Conservation (phyloP, 1,284 basidiomycete species). For the Heliocybe sulcata region DNA sequence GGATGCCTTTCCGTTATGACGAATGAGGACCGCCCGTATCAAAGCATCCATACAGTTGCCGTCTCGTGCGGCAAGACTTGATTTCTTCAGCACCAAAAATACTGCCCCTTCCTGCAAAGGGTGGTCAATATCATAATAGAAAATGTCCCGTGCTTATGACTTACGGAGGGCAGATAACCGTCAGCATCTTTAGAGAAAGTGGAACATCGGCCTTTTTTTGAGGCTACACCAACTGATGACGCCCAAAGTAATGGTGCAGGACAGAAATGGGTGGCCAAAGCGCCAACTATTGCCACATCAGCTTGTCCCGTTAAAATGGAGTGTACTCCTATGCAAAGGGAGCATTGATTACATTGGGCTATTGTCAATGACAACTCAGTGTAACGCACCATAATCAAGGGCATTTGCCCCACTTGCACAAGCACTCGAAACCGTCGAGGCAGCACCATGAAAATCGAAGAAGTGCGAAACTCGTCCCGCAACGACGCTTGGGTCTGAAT, state of each 20-base stretch:
- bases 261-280: conserved; percentile 11
- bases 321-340: not conserved
- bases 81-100: not conserved
- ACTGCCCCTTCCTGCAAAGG: not conserved
- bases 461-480: conserved; percentile 11
- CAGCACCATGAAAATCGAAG: conserved; percentile 10
- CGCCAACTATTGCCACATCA: conserved; percentile 11
- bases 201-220: conserved; percentile 8
- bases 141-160: conserved; percentile 3
- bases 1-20: not conserved
- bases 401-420: conserved; percentile 12
- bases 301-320: conserved; percentile 2
- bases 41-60: not conserved
- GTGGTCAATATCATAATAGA: not conserved
- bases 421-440: conserved; percentile 7
- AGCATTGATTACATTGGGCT: no score
- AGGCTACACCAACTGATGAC: conserved; percentile 6
- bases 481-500: conserved; percentile 11
- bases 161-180: conserved; percentile 11
- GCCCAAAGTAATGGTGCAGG: conserved; percentile 12
- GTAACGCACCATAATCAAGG: conserved; percentile 9
- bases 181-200: conserved; percentile 12
- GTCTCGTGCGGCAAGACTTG: not conserved
- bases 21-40: not conserved
- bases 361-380: no score